Evolutionary conservation across 1,284 basidiomycete species (phyloP).

Genomic region (Apiotrichum gamsii): DNA sequence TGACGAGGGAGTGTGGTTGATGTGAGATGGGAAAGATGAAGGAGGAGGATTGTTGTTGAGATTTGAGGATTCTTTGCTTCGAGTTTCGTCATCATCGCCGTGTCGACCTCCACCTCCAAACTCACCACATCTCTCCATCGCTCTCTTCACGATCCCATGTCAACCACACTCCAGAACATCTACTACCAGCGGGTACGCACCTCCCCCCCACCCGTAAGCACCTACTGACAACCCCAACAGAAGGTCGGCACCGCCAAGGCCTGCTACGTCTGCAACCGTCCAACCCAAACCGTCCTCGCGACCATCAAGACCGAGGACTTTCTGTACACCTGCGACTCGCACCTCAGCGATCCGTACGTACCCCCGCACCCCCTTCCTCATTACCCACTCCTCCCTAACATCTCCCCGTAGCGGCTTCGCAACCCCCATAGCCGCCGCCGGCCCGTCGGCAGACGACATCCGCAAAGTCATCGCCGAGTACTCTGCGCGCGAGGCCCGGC

Average conservation of each 20-base stretch:
- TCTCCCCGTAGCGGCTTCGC: conserved; percentile 9
- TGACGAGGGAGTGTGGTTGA: too few species aligned
- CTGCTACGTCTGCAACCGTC: conserved; percentile 44
- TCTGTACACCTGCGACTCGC: conserved; percentile 43
- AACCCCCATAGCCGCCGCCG: conserved; percentile 27
- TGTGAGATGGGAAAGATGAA: not conserved
- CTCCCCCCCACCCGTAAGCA: too few species aligned
- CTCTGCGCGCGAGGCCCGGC: conserved; percentile 33
- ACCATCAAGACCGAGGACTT: conserved; percentile 45
- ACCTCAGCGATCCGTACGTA: conserved; percentile 43
- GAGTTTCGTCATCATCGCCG: not conserved
- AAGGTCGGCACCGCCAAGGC: conserved; percentile 40
- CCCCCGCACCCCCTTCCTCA: not conserved
- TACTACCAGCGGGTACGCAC: conserved; percentile 41
- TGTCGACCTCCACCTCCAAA: not conserved
- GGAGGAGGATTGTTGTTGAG: too few species aligned
- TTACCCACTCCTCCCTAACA: too few species aligned
- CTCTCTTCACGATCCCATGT: conserved; percentile 3
- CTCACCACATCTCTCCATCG: not conserved
- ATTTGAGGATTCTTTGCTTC: not conserved
- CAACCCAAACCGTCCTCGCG: conserved; percentile 41
- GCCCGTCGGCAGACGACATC: conserved; percentile 43
- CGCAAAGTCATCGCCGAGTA: conserved; percentile 44
- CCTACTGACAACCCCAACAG: conserved; percentile 10
- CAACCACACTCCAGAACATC: conserved; percentile 32